Percentiles rank a stretch among this genome's conserved stretches.
These are phyloP conservation scores for Manihot esculenta DNA, from an alignment of 441 rosid genomes.

Conservation along the genomic window DNA sequence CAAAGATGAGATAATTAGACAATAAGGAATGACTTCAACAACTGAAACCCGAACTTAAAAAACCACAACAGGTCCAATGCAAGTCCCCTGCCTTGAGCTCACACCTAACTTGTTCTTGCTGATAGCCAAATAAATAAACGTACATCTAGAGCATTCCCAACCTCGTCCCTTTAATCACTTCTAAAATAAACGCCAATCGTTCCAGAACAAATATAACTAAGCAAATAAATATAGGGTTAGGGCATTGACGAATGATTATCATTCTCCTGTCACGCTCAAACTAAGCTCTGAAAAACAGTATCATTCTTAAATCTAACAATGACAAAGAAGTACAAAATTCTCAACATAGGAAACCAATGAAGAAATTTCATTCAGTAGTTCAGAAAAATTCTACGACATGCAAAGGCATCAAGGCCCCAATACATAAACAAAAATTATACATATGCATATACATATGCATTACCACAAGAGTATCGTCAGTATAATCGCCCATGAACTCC, in stretches of 20 bases:
- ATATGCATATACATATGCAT: background rate
- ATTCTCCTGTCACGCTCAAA: background rate
- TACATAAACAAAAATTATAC: background rate
- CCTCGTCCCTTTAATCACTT: background rate
- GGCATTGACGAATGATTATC: background rate
- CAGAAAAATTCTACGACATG: background rate
- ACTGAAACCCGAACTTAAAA: background rate
- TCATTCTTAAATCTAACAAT: constrained; percentile 5
- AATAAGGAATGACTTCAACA: background rate
- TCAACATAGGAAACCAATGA: background rate
- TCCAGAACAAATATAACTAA: background rate
- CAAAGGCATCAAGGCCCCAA: background rate
- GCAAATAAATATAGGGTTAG: background rate
- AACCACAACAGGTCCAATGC: background rate
- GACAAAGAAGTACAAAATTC: background rate
- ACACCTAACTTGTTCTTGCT: background rate
- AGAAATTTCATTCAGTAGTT: background rate
- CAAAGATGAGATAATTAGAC: background rate
- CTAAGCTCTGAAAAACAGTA: background rate
- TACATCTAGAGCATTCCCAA: background rate
- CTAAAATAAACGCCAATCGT: background rate
- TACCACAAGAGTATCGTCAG: constrained; percentile 99
- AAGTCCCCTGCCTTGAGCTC: background rate
- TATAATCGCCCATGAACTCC: constrained; percentile 95
- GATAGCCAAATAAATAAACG: background rate